Conservation (phyloP, 140 eudicot species). For the Ambrosia hybrid region DNA sequence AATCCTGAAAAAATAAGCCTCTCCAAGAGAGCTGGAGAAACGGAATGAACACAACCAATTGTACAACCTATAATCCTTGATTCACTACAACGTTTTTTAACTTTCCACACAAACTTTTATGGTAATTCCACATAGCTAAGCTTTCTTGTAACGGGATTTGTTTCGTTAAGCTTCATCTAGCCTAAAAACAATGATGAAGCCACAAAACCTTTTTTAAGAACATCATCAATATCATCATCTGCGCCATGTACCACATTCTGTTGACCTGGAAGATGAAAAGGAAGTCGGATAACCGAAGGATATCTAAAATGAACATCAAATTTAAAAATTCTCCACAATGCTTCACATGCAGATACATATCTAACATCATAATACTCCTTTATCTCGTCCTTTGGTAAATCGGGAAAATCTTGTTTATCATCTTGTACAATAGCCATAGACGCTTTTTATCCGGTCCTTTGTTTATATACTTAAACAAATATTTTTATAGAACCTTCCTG, state of each 20-base stretch:
- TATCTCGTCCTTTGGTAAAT: background rate
- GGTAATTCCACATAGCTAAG: no score
- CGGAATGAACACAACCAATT: no score
- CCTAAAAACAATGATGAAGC: background rate
- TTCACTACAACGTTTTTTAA: no score
- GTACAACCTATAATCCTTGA: no score
- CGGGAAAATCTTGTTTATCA: background rate
- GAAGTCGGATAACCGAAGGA: background rate
- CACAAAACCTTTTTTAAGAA: background rate
- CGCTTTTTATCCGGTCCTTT: background rate
- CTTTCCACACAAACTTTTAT: no score
- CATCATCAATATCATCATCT: background rate
- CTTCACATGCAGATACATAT: background rate
- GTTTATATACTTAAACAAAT: constrained; percentile 8
- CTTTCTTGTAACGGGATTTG: no score
- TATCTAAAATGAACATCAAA: background rate
- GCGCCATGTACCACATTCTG: background rate
- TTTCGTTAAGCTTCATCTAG: background rate
- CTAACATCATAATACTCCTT: background rate
- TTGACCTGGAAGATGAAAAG: background rate
- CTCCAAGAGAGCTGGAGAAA: no score
- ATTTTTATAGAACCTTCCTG: background rate
- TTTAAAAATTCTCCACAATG: background rate
- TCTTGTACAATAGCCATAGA: background rate
- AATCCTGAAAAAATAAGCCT: no score